Evolutionary conservation across 1,284 basidiomycete genomes (phyloP).

Genomic region (Melanopsichium pennsylvanicum): DNA sequence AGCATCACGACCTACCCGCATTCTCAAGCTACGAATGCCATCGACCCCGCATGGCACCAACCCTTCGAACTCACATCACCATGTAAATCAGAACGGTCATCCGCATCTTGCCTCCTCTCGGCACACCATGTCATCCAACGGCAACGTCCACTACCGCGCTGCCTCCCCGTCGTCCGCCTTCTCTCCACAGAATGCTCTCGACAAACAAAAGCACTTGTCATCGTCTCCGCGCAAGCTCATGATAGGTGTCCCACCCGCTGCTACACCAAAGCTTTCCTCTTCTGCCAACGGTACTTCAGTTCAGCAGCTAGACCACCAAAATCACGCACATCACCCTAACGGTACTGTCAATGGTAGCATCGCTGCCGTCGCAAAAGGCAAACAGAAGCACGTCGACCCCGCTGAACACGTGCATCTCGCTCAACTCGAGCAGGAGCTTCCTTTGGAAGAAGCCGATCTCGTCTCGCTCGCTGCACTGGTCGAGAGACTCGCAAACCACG

Average conservation of each 20-base stretch:
- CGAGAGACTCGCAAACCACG: conserved; percentile 77
- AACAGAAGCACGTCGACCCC: conserved; percentile 29
- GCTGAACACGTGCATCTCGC: conserved; percentile 34
- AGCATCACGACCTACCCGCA: background rate
- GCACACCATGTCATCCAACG: conserved; percentile 21
- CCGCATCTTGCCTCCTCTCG: background rate
- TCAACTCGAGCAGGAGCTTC: conserved; percentile 77
- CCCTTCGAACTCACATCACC: conserved; percentile 5
- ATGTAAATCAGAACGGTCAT: conserved; percentile 29
- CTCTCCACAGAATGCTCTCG: conserved; percentile 4
- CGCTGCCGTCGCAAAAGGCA: conserved; percentile 17
- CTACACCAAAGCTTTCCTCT: conserved; percentile 14
- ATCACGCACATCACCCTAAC: background rate
- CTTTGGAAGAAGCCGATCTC: conserved; percentile 77
- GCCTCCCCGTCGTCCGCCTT: conserved; percentile 1
- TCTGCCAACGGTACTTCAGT: background rate
- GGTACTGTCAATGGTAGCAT: background rate
- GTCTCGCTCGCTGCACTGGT: conserved; percentile 78
- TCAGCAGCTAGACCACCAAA: background rate
- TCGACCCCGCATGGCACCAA: conserved; percentile 27
- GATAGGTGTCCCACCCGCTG: conserved; percentile 42
- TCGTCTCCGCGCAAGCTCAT: conserved; percentile 40
- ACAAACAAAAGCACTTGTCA: conserved; percentile 11
- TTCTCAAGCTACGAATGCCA: conserved; percentile 22
- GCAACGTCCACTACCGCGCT: conserved; percentile 15